These are phyloP conservation scores for Ogataea pini DNA, from an alignment of 805 yeast species.

Conservation along the genomic window DNA sequence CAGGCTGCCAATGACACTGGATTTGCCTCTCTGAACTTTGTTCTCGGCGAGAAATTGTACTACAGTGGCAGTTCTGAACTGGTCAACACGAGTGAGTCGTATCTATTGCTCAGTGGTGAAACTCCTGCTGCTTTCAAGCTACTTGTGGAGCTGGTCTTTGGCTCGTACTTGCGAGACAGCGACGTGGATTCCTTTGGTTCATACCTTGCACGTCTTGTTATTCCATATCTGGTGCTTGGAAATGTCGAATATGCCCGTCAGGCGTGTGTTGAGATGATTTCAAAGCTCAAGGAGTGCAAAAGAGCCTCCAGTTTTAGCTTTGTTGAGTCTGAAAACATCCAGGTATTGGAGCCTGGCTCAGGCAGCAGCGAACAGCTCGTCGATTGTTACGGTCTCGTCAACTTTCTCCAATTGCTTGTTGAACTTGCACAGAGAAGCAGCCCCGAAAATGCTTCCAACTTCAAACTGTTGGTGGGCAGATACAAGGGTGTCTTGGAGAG, in stretches of 20 bases:
- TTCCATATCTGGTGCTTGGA: conserved; percentile 70
- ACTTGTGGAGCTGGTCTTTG: conserved; percentile 38
- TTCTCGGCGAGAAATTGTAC: conserved; percentile 67
- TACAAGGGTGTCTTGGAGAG: conserved; percentile 28
- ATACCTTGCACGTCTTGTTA: conserved; percentile 54
- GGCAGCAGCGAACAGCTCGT: conserved; percentile 11
- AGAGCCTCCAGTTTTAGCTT: conserved; percentile 18
- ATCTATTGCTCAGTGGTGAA: conserved; percentile 29
- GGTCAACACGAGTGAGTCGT: conserved; percentile 31
- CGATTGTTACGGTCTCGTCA: conserved; percentile 49
- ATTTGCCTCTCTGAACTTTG: conserved; percentile 72
- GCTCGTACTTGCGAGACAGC: conserved; percentile 35
- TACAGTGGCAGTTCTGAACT: conserved; percentile 30
- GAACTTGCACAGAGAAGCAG: conserved; percentile 52
- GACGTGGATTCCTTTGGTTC: conserved; percentile 25
- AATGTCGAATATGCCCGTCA: conserved; percentile 63
- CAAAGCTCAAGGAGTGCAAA: conserved; percentile 28
- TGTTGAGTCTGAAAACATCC: conserved; percentile 22
- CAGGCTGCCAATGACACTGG: conserved; percentile 58
- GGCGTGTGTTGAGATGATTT: conserved; percentile 41
- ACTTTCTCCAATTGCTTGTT: conserved; percentile 69
- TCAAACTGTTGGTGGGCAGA: conserved; percentile 47
- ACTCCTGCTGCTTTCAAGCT: conserved; percentile 23
- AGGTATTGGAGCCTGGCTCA: conserved; percentile 36
- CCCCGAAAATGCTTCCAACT: conserved; percentile 40